A percentile compares a stretch with the other conserved stretches of the same genome.
phyloP scores from a whole-genome alignment of 129 eudicot genomes.

The Flaveria linearis region DNA sequence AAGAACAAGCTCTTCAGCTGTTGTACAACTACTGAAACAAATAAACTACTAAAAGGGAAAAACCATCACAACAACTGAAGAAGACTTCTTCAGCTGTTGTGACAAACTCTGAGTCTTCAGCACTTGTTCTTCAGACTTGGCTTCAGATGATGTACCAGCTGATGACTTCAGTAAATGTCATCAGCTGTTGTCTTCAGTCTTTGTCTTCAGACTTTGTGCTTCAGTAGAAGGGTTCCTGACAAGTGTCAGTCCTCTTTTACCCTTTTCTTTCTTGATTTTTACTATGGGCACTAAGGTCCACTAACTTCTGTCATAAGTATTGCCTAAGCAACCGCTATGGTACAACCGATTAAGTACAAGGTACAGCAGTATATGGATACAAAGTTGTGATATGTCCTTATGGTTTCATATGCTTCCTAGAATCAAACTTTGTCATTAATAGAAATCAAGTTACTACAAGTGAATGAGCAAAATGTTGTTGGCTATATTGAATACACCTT shows the following conservation, averaged over 20 bases:
- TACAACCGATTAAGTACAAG: constrained; percentile 32
- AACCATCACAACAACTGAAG: too few species aligned
- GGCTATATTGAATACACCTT: constrained; percentile 28
- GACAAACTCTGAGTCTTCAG: too few species aligned
- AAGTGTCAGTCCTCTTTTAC: constrained; percentile 31
- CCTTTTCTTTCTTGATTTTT: constrained; percentile 24
- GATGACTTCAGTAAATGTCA: too few species aligned
- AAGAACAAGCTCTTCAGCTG: too few species aligned
- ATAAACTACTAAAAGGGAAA: too few species aligned
- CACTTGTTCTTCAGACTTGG: too few species aligned
- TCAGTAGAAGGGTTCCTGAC: constrained; percentile 36
- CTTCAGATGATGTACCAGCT: too few species aligned
- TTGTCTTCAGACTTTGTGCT: too few species aligned
- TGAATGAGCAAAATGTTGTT: constrained; percentile 28
- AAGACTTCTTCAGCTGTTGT: too few species aligned
- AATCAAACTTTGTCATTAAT: constrained; percentile 33
- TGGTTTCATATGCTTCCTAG: constrained; percentile 14
- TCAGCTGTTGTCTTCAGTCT: too few species aligned
- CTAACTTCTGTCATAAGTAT: constrained; percentile 30
- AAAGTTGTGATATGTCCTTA: constrained; percentile 25
- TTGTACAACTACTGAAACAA: too few species aligned
- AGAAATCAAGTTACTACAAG: constrained; percentile 21
- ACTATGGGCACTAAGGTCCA: constrained; percentile 29
- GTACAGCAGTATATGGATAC: constrained; percentile 12
- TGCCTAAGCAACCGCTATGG: constrained; percentile 23